Evolutionary conservation across 768 basidiomycete species (phyloP), one percentile per base, ranked within the genome.

Genomic region (Lentinus tigrinus): DNA sequence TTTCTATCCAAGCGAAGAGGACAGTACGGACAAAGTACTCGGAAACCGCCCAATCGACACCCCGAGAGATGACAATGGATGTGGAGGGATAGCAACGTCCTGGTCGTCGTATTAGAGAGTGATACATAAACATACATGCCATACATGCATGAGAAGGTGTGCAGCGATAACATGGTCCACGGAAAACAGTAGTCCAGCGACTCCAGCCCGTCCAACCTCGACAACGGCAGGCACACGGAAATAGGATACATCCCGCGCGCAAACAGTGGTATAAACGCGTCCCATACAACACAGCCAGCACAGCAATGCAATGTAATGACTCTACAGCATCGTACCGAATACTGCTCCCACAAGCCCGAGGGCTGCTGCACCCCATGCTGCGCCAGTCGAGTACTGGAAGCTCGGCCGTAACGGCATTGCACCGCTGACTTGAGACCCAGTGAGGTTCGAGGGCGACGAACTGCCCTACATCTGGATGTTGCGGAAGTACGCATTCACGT

Each of bases 401-500:
- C n/a, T 6, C 36, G 16, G 34, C 26, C 43, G 17, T 19, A 36
- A 17, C 24, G 47, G 31, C 27, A 51, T 26, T 4, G 69, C 63
- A 36, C 51, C 60, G 52, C 64, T 65, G 31, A 66, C 64, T 27
- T 47, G 42, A 39, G 59, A 23, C 4, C 68, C 67, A 11, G 69
- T 72, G 49, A 71, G 63, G 52, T 70, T 84, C 3, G 85, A 85
- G 2, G 83, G 68, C 5, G 73, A 61, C 0, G 75, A 77, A 57
- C 83, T 77, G 21, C 80, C 87, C 78, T 81, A 91, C 36, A 91
- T 70, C 47, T 77, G 76, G 54, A 94, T 77, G 70, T 92, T 88
- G 61, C 89, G 85, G 77, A 82, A 94, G 70, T 89, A 93, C 1
- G 87, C 85, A 65, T 88, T 82, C 6, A 85, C 84, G 1, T 81